Conservation (phyloP, 192 early-diverging fungal genomes). For the Lobulomyces angularis region DNA sequence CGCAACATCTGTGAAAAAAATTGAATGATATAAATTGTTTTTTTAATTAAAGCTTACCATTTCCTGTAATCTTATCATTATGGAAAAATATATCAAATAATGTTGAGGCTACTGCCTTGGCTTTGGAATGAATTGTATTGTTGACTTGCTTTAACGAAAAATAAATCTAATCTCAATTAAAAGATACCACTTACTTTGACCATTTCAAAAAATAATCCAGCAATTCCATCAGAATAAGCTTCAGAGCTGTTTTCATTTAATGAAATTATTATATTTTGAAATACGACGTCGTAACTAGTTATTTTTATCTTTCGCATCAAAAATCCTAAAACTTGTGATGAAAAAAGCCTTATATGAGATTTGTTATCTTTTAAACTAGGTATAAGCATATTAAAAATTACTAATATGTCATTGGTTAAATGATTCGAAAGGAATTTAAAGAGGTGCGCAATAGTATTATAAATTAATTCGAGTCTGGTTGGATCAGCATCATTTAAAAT, state of each 20-base stretch:
- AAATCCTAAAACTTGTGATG: conserved; percentile 83
- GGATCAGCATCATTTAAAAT: conserved; percentile 34
- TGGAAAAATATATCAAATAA: conserved; percentile 17
- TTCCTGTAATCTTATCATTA: conserved; percentile 11
- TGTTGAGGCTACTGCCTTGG: conserved; percentile 21
- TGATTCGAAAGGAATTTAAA: conserved; percentile 78
- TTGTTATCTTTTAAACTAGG: conserved; percentile 62
- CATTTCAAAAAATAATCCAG: conserved; percentile 70
- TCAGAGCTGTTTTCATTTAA: conserved; percentile 25
- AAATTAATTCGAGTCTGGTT: conserved; percentile 67
- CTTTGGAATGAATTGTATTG: conserved; percentile 40
- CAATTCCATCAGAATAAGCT: conserved; percentile 59
- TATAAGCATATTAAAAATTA: conserved; percentile 40
- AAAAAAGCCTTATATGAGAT: conserved; percentile 70
- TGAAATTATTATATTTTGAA: conserved; percentile 49
- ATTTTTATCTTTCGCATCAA: conserved; percentile 66
- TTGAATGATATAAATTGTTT: background rate
- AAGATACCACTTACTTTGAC: conserved; percentile 37
- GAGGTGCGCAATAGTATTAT: conserved; percentile 77
- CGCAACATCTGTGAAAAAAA: conserved; percentile 12
- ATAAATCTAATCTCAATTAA: background rate
- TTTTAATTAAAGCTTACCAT: background rate
- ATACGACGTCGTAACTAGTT: conserved; percentile 43
- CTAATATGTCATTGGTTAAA: conserved; percentile 48
- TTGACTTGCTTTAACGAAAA: conserved; percentile 26